phyloP scores from a whole-genome alignment of 805 yeast species.

The Wickerhamiella kurtzmanii region DNA sequence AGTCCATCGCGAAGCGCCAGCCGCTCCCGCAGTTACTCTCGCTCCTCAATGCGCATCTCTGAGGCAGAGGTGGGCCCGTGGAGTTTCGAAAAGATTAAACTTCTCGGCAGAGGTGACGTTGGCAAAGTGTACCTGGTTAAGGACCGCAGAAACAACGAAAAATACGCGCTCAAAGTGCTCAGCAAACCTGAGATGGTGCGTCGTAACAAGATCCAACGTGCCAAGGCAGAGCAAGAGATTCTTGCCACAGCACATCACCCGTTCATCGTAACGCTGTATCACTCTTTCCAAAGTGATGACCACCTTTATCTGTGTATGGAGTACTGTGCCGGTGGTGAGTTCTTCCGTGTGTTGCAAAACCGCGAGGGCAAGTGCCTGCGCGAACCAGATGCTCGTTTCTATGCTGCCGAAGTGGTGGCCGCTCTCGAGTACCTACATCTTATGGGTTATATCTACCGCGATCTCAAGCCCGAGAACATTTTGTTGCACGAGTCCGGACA shows the following conservation, averaged over 20 bases:
- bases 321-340: constrained; percentile 98
- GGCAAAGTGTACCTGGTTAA: constrained; percentile 90
- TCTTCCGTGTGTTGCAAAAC: constrained; percentile 89
- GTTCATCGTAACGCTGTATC: constrained; percentile 88
- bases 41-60: constrained; percentile 57
- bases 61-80: constrained; percentile 74
- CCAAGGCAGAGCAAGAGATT: constrained; percentile 92
- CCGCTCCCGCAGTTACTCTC: constrained; percentile 47
- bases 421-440: constrained; percentile 90
- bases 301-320: constrained; percentile 91
- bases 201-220: constrained; percentile 87
- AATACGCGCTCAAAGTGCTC: constrained; percentile 87
- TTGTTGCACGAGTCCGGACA: constrained; percentile 93
- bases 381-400: constrained; percentile 83
- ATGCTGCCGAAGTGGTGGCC: constrained; percentile 94
- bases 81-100: constrained; percentile 75
- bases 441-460: constrained; percentile 95
- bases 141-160: constrained; percentile 57
- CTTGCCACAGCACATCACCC: constrained; percentile 93
- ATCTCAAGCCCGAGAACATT: constrained; percentile 92
- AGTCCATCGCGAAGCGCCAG: background rate
- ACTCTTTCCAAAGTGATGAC: constrained; percentile 91
- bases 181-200: constrained; percentile 88
- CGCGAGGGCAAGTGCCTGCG: constrained; percentile 70
- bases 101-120: constrained; percentile 95